Base-by-base conservation (phyloP, 2,329 filamentous ascomycete species). In the Alternaria postmessia region DNA sequence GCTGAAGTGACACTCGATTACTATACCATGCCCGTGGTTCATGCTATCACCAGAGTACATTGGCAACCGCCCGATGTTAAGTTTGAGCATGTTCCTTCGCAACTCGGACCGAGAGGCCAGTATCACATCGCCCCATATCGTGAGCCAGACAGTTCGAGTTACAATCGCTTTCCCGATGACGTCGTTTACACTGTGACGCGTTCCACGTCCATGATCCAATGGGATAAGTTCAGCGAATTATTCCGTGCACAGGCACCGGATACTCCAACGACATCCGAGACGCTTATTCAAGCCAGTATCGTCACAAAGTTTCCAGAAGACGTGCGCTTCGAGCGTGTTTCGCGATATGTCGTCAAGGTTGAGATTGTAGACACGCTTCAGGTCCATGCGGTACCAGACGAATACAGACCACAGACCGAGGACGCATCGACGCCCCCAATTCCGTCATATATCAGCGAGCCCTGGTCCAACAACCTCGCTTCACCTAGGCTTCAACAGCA, bases 281-380 rank as follows among this genome's bases (percentile, higher is more conserved):
- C 73, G 0, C 58, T 60, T 2, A 28, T 75, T 9, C 57, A 53
- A 1, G 64, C 64, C 11, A 64, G 53, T 8, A 53, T 63, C 7
- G 62, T 55, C 8, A 73, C 66, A 1, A 36, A 36, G 4, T 79
- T 79, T 44, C 71, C 74, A 4, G 58, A 44, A 2, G 42, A 62
- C 12, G 71, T 77, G 11, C 67, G 61, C 5, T 77, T 76, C 53
- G 69, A 79, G 52, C 69, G 70, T 14, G 67, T 52, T 22, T 69
- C 68, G 26, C 75, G 77, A 4, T 73, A 75, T 57, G 63, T 9
- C 9, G 64, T 78, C 43, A 67, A 67, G 22, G 59, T 75, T 16
- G 38, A 55, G 1, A 47, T 68, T 12, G 36, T 18, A 16, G 16
- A 53, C n/a, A 26, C 7, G 30, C 9, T 5, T 30, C 16, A 44